phyloP scores from a whole-genome alignment of 2,329 filamentous ascomycete species.

The Fusarium udum region DNA sequence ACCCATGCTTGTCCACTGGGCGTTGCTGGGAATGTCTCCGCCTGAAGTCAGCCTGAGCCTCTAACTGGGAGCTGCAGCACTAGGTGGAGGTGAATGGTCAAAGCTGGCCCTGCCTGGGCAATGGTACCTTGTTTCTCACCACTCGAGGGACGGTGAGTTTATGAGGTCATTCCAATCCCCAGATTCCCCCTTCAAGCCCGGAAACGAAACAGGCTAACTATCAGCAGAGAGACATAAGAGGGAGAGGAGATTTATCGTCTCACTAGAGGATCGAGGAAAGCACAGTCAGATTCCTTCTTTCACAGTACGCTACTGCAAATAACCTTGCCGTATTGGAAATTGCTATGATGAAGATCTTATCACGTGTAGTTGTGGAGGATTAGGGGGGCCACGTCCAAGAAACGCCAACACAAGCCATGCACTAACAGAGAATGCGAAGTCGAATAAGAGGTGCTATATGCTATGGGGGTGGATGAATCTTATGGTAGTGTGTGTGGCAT shows the following conservation, averaged over 20 bases:
- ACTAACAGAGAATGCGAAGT: constrained; percentile 3
- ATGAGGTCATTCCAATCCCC: constrained; percentile 38
- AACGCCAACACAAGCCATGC: constrained; percentile 9
- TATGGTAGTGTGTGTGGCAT: neutral
- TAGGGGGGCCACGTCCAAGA: constrained; percentile 25
- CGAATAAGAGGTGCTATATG: neutral
- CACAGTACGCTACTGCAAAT: constrained; percentile 14
- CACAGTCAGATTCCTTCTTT: constrained; percentile 13
- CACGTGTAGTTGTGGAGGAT: constrained; percentile 40
- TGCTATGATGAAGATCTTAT: constrained; percentile 42
- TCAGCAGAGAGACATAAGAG: neutral
- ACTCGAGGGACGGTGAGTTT: constrained; percentile 7
- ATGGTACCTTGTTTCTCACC: constrained; percentile 18
- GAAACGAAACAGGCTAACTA: constrained; percentile 5
- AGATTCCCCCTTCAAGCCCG: constrained; percentile 19
- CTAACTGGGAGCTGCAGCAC: constrained; percentile 7
- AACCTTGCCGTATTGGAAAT: constrained; percentile 35
- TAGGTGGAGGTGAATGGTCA: constrained; percentile 15
- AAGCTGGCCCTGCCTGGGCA: constrained; percentile 17
- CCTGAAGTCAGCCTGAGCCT: constrained; percentile 35
- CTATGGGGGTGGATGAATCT: neutral
- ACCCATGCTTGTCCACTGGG: constrained; percentile 11
- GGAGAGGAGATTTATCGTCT: neutral
- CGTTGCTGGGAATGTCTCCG: constrained; percentile 28
- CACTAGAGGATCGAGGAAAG: constrained; percentile 1